Evolutionary conservation across 352 stramenopile genomes (phyloP).

Genomic region (Pythium angustatum): DNA sequence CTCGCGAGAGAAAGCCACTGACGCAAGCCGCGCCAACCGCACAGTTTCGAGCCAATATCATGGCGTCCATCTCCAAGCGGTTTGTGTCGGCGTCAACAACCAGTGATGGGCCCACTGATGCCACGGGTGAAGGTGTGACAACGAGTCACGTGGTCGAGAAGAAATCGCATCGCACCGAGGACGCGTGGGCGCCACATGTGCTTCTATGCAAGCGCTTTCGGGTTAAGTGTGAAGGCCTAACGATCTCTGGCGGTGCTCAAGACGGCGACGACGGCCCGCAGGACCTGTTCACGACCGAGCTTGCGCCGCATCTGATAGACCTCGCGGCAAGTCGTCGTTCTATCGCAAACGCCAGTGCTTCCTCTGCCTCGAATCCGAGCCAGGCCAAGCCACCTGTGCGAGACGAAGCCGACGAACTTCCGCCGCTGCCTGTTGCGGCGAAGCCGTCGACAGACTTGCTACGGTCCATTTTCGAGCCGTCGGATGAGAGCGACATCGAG

Average conservation of each 20-base stretch:
- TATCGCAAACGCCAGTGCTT: neutral
- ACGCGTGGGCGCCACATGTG: conserved; percentile 59
- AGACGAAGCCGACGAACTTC: conserved; percentile 26
- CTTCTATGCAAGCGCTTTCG: conserved; percentile 85
- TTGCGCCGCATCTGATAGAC: conserved; percentile 71
- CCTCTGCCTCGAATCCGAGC: too few species aligned
- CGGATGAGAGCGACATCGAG: conserved; percentile 52
- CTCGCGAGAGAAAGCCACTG: conserved; percentile 42
- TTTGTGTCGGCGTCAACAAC: conserved; percentile 54
- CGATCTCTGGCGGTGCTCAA: conserved; percentile 31
- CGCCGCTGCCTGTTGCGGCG: conserved; percentile 39
- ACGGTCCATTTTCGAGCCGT: conserved; percentile 83
- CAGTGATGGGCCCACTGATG: neutral
- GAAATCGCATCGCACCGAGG: conserved; percentile 50
- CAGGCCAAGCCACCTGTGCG: too few species aligned
- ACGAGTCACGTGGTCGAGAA: conserved; percentile 22
- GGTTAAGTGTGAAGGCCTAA: conserved; percentile 54
- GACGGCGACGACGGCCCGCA: conserved; percentile 33
- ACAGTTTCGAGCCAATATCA: conserved; percentile 73
- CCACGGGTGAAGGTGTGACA: neutral
- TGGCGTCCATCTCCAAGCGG: conserved; percentile 79
- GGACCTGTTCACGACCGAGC: conserved; percentile 70
- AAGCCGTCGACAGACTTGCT: conserved; percentile 56
- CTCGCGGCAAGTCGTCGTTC: conserved; percentile 45
- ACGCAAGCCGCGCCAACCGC: conserved; percentile 33